Evolutionary conservation across 371 early-diverging fungal genomes (phyloP), one percentile per base, ranked within the genome.

Genomic region (Apophysomyces elegans): DNA sequence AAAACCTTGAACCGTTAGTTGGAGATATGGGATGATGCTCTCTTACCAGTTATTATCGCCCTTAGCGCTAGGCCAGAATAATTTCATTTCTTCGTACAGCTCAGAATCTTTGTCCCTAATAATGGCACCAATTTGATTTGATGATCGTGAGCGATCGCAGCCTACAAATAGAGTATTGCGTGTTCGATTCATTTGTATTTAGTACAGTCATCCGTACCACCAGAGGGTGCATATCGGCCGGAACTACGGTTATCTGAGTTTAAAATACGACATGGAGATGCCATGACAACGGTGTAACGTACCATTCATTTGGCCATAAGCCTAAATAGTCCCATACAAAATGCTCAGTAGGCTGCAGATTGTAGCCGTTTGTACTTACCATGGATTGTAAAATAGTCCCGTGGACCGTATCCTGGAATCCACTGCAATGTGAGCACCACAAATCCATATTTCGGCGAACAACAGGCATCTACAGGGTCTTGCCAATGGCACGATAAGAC

Each of bases 371-470:
- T 26, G 32, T 26, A 26, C 58, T 16, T 67, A 72, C 84, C 85
- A 56, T 82, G 85, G 36, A 84, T 73, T 7, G 85, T 84, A n/a
- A 82, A 84, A 50, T 78, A 76, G 37, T 80, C 71, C n/a, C 41
- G 46, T 18, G 85, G 85, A 12, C 85, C 85, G 61, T 69, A 74
- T 0, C 72, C 69, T 38, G 77, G 73, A 7, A 69, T 61, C 84
- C 84, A 83, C 62, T 84, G 84, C 59, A 83, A 75, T 12, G 86
- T 72, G 7, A 91, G 76, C 13, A 90, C 85, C 0, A 91, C 70
- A 2, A 90, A 67, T 1, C 93, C 93, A 70, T 87, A 85, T 43
- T 75, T 73, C 14, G 91, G 91, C 38, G 87, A 84, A 71, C 93
- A 92, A 73, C 93, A 92, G 9, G 84, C 44, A 68, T 86, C 81